A percentile compares a stretch with the other conserved stretches of the same genome.
phyloP scores from a whole-genome alignment of 495 filamentous ascomycete species.

The Talaromyces stipitatus region DNA sequence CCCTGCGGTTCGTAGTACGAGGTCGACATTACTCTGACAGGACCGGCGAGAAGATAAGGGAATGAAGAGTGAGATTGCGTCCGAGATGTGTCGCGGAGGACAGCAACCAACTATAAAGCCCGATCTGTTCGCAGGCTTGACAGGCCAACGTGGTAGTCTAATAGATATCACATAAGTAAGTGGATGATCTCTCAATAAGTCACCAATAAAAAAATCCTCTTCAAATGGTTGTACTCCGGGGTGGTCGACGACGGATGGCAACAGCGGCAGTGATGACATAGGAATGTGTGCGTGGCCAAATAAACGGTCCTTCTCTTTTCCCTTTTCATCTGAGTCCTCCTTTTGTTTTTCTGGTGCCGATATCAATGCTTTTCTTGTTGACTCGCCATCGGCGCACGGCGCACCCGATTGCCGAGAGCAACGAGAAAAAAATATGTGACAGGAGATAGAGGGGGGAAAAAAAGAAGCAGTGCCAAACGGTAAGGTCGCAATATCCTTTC shows the following conservation, averaged over 20 bases:
- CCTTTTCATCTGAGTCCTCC: not conserved
- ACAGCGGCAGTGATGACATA: slow-evolving; percentile 4
- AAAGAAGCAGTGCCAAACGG: not conserved
- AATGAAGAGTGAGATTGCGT: not conserved
- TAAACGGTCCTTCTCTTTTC: not conserved
- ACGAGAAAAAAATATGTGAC: slow-evolving; percentile 10
- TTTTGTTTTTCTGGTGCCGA: not conserved
- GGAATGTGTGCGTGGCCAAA: not conserved
- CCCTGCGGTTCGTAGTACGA: slow-evolving; percentile 79
- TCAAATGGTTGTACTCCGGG: not conserved
- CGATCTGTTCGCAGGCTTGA: not conserved
- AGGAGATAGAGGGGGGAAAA: not conserved
- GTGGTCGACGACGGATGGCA: slow-evolving; percentile 1
- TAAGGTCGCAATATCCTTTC: not conserved
- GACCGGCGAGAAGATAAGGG: not conserved
- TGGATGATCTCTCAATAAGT: not conserved
- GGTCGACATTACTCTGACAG: slow-evolving; percentile 11
- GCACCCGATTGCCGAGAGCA: not conserved
- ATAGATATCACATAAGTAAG: not conserved
- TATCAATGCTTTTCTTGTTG: not conserved
- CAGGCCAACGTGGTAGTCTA: not conserved
- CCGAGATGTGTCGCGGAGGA: not conserved
- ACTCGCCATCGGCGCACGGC: not conserved
- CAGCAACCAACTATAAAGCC: not conserved
- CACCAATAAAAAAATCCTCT: no score